A percentile compares a stretch with the other conserved stretches of the same genome.
Evolutionary conservation across 306 rosid species (phyloP).

Genomic region (Pachyrhizus erosus): DNA sequence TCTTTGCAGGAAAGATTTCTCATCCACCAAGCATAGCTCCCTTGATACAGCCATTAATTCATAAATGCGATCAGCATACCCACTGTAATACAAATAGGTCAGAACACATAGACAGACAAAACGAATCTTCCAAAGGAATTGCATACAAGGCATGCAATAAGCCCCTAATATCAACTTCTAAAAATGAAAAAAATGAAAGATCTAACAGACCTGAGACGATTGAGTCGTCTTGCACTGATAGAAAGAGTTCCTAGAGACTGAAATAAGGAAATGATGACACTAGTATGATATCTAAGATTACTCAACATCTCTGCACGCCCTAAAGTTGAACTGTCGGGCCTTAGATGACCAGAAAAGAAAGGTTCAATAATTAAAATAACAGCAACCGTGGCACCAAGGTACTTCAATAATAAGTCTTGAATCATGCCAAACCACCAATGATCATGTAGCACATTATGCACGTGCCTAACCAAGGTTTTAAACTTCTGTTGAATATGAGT

Average conservation of each 20-base stretch:
- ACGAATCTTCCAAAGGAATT: slow-evolving; percentile 31
- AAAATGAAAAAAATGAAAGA: slow-evolving; percentile 11
- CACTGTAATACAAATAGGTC: slow-evolving; percentile 60
- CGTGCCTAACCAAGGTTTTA: slow-evolving; percentile 66
- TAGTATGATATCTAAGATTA: slow-evolving; percentile 98
- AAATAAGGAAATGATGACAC: slow-evolving; percentile 91
- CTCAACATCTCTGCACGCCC: slow-evolving; percentile 99
- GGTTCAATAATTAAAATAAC: slow-evolving; percentile 96
- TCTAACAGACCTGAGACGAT: slow-evolving; percentile 85
- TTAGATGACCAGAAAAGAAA: slow-evolving; percentile 90
- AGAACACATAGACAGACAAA: slow-evolving; percentile 31
- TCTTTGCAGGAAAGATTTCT: slow-evolving; percentile 63
- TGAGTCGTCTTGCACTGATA: slow-evolving; percentile 88
- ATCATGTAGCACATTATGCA: slow-evolving; percentile 77
- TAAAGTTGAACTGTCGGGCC: slow-evolving; percentile 94
- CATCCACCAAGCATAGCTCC: slow-evolving; percentile 72
- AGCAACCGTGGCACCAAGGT: slow-evolving; percentile 98
- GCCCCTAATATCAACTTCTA: slow-evolving; percentile 36
- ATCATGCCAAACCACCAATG: slow-evolving; percentile 99
- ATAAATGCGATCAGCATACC: slow-evolving; percentile 94
- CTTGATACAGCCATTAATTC: slow-evolving; percentile 82
- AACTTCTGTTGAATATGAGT: slow-evolving; percentile 87
- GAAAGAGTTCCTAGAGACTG: slow-evolving; percentile 97
- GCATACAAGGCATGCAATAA: slow-evolving; percentile 22
- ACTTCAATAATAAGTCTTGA: slow-evolving; percentile 92